Evolutionary conservation across 148 eudicot species (phyloP), one percentile per base, ranked within the genome.

Genomic region (Salicornia ramosissima): DNA sequence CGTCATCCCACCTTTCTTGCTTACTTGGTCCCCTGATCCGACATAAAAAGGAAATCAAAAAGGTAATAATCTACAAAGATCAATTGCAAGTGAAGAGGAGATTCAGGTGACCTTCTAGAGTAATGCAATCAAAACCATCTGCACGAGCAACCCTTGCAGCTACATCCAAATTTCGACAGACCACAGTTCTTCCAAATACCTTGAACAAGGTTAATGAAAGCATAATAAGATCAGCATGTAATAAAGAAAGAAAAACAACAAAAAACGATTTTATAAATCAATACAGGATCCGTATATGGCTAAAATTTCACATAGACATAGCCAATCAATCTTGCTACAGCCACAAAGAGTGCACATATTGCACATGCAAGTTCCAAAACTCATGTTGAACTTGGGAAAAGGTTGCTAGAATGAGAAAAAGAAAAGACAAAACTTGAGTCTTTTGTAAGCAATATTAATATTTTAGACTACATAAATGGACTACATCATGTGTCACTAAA

Each of bases 1-100:
- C 0, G 97, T 95, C 99, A 95, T 95, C 36, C 97, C 99, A 81
- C 99, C 99, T 85, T 91, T 95, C 85, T 91, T 95, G 90, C 92
- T 91, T 46, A 95, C 99, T 86, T 95, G 99, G 75, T 95, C 97
- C 76, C 99, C 99, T 95, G 87, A 25, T 68, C 62, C 65, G 67
- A 67, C 46, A 70, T 24, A 46, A 75, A 69, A 53, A 55, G 55
- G 34, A 75, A 51, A 28, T 74, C 77, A 60, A 42, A 67, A 71
- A 52, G 42, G 29, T n/a, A n/a, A n/a, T 57, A 49, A 64, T 16
- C 36, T 12, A 70, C 47, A 64, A 52, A 16, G 21, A 49, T 29
- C 6, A 71, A 63, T 9, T 53, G 74, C 72, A 68, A 45, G 43
- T 49, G 2, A 63, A 34, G 56, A 67, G 49, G 43, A 68, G 31